Evolutionary conservation across 2,329 filamentous ascomycete species (phyloP).

Genomic region (Alternaria triticina): DNA sequence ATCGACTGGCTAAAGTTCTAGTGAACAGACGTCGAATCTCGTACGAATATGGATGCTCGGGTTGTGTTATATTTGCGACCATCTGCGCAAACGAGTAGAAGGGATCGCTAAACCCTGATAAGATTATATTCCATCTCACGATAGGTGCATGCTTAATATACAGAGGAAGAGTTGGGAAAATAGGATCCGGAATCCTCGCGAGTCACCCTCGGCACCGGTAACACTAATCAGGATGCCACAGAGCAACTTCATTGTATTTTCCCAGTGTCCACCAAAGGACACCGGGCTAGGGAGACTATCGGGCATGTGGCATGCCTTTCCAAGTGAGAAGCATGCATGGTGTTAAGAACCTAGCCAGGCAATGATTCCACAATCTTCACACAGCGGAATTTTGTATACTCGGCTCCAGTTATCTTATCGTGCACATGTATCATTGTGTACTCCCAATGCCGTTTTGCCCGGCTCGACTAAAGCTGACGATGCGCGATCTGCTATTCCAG

Average conservation of each 20-base stretch:
- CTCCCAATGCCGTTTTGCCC: not conserved
- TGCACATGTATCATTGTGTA: not conserved
- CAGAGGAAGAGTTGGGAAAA: conserved; percentile 11
- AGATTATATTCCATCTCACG: conserved; percentile 34
- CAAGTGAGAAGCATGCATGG: not conserved
- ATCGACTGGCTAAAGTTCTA: conserved; percentile 37
- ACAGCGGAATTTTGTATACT: not conserved
- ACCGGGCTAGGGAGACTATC: not conserved
- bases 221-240: conserved; percentile 28
- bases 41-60: not conserved
- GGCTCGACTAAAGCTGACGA: not conserved
- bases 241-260: conserved; percentile 29
- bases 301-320: not conserved
- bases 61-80: conserved; percentile 37
- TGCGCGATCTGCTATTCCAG: conserved; percentile 6
- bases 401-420: conserved; percentile 12
- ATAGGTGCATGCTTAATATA: conserved; percentile 18
- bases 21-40: conserved; percentile 35
- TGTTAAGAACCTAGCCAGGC: not conserved
- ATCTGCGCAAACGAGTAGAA: conserved; percentile 33
- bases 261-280: conserved; percentile 6
- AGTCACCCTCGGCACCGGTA: conserved; percentile 22
- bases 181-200: conserved; percentile 18
- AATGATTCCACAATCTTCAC: not conserved
- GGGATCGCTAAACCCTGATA: conserved; percentile 37